Conservation (phyloP, 208 protist species). For the Trichomonas gallinae region DNA sequence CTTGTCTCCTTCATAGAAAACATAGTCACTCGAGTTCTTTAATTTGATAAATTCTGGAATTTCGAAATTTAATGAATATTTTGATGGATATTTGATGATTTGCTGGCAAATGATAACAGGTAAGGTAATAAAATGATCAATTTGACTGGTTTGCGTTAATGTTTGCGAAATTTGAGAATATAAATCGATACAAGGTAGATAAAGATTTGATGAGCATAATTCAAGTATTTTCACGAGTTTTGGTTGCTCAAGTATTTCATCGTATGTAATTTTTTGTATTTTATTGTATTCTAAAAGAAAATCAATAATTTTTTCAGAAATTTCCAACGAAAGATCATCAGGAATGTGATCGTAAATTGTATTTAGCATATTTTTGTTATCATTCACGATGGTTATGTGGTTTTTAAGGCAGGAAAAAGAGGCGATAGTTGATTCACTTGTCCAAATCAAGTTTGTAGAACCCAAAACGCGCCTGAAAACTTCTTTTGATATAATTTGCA, state of each 20-base stretch:
- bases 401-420: background rate
- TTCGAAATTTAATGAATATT: background rate
- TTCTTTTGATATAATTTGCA: background rate
- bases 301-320: background rate
- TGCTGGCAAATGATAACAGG: background rate
- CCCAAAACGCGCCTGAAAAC: background rate
- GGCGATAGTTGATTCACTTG: background rate
- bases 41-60: background rate
- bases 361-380: background rate
- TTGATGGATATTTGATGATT: background rate
- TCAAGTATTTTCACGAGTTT: background rate
- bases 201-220: background rate
- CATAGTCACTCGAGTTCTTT: background rate
- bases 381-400: background rate
- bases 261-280: background rate
- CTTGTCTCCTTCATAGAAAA: background rate
- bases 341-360: background rate
- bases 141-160: background rate
- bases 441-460: background rate
- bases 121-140: background rate
- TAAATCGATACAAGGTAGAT: background rate
- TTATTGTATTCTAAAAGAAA: background rate
- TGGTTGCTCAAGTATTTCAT: background rate
- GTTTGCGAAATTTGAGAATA: background rate
- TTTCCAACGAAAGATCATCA: background rate